A percentile compares a stretch with the other conserved stretches of the same genome.
phyloP scores from a whole-genome alignment of 1,139 yeast species.

The Wickerhamiella pararugosa region DNA sequence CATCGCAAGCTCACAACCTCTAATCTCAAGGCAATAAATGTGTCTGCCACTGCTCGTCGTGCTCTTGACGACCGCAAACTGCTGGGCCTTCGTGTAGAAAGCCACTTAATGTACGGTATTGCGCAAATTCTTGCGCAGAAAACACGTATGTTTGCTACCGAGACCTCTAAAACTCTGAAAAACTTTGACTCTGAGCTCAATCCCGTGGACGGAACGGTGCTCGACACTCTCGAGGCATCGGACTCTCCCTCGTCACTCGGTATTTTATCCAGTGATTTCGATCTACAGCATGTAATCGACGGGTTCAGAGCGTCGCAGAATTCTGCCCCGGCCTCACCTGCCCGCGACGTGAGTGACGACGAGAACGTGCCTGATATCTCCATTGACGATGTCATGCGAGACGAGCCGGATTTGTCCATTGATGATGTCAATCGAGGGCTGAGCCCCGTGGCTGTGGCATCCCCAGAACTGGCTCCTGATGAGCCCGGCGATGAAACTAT shows the following conservation, averaged over 20 bases:
- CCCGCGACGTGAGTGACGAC: neutral
- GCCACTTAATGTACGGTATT: slow-evolving; percentile 6
- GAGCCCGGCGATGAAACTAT: slow-evolving; percentile 4
- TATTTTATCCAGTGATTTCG: slow-evolving; percentile 4
- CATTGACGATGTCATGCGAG: slow-evolving; percentile 5
- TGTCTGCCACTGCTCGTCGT: slow-evolving; percentile 4
- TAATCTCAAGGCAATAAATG: neutral
- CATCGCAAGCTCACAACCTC: slow-evolving; percentile 2
- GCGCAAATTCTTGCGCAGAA: slow-evolving; percentile 2
- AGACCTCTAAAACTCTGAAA: neutral
- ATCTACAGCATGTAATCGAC: slow-evolving; percentile 1
- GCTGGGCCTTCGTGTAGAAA: slow-evolving; percentile 5
- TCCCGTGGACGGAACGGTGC: neutral
- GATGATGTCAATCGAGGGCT: slow-evolving; percentile 1
- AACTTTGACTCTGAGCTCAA: slow-evolving; percentile 3
- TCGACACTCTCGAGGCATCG: neutral
- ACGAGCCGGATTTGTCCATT: neutral
- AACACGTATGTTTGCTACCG: neutral
- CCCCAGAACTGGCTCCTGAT: neutral
- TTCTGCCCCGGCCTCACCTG: neutral
- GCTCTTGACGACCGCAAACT: neutral
- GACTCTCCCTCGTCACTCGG: slow-evolving; percentile 1
- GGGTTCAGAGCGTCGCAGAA: slow-evolving; percentile 1
- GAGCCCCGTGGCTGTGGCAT: neutral
- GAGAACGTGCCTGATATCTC: neutral